Evolutionary conservation across 2,329 filamentous ascomycete genomes (phyloP).

Genomic region (Penicillium frequentans): DNA sequence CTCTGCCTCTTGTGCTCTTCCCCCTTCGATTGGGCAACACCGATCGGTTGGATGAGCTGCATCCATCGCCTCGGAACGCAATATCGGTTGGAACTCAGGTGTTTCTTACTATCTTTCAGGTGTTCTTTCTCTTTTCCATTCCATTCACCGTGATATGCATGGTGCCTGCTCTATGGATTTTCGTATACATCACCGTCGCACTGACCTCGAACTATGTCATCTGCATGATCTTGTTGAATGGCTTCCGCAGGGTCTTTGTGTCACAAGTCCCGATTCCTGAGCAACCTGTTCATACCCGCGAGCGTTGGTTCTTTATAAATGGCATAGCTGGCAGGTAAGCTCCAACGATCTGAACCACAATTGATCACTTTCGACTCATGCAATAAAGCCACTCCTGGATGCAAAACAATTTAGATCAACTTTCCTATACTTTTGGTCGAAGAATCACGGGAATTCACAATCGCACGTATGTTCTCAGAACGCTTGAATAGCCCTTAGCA

Average conservation of each 20-base stretch:
- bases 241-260: slow-evolving; percentile 52
- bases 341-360: slow-evolving; percentile 37
- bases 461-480: slow-evolving; percentile 52
- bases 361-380: slow-evolving; percentile 1
- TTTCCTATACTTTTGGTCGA: slow-evolving; percentile 71
- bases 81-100: slow-evolving; percentile 59
- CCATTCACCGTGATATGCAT: slow-evolving; percentile 49
- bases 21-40: slow-evolving; percentile 57
- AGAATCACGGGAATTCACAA: slow-evolving; percentile 75
- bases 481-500: background rate
- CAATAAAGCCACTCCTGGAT: slow-evolving; percentile 59
- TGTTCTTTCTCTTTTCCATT: slow-evolving; percentile 60
- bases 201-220: slow-evolving; percentile 31
- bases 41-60: slow-evolving; percentile 63
- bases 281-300: slow-evolving; percentile 51
- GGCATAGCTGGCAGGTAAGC: slow-evolving; percentile 57
- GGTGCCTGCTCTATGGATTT: slow-evolving; percentile 39
- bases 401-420: slow-evolving; percentile 67
- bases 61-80: slow-evolving; percentile 58
- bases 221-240: slow-evolving; percentile 37
- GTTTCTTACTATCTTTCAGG: slow-evolving; percentile 60
- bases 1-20: slow-evolving; percentile 60
- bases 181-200: slow-evolving; percentile 26
- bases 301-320: slow-evolving; percentile 80
- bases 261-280: slow-evolving; percentile 21